Evolutionary conservation across 257 asterid species (phyloP), one percentile per base, ranked within the genome.

Genomic region (Solanum arcanum): DNA sequence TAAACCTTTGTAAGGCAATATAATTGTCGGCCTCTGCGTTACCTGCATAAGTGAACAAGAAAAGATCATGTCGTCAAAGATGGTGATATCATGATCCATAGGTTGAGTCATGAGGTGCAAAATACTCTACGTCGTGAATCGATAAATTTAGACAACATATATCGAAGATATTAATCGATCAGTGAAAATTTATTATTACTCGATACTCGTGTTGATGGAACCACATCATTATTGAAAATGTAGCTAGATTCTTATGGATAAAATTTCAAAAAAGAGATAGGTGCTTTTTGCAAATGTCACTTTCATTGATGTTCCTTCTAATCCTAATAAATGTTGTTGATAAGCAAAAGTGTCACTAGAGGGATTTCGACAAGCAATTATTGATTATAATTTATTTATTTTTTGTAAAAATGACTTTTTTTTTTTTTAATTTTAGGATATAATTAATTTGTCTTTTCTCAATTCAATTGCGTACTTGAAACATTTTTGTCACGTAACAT

Each of bases 151-250:
- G 1, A 29, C 1, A 13, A 64, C 0, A 25, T 3, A 18, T n/a
- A 56, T 56, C 0, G 0, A 56, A 56, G 11, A 56, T 18, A 56
- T 59, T 59, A 25, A 21, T 59, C 2, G 0, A 59, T 59, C 25
- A 56, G 2, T 59, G 2, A 21, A 59, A 60, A n/a, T 62, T 68
- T 9, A 70, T 16, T 5, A 33, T 70, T 70, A 70, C 14, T 70
- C 25, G 7, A 33, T 70, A 70, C 0, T 0, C 0, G 1, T 33
- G 7, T 5, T 0, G 4, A 0, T 7, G 44, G 2, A 5, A 70
- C n/a, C 44, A 16, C 0, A 31, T 6, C 12, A 69, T 29, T 29
- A 81, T 49, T 18, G 69, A 49, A 20, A 16, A 41, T 29, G 12
- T 49, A 18, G 12, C 2, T 81, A 31, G 69, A 49, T 81, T 49